These are phyloP conservation scores for Pterocarpus santalinus DNA, from an alignment of 306 rosid genomes.

Conservation along the genomic window DNA sequence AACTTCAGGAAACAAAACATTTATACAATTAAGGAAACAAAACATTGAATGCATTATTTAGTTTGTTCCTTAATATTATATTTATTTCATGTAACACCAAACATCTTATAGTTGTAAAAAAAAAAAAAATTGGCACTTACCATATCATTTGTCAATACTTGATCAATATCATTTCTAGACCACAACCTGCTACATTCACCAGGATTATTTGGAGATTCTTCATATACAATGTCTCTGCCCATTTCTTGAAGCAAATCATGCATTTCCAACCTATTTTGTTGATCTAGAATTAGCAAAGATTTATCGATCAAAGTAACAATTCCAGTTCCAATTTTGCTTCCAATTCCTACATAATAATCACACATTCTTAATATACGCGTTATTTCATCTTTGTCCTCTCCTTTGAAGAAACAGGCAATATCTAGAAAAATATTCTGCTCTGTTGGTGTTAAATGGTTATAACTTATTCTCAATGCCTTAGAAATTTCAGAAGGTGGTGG, in stretches of 20 bases:
- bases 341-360: background rate
- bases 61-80: no score
- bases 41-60: background rate
- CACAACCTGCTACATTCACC: background rate
- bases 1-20: background rate
- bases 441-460: background rate
- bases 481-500: background rate
- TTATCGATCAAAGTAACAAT: background rate
- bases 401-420: background rate
- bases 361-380: background rate
- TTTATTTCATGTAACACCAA: no score
- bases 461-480: background rate
- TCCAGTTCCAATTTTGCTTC: background rate
- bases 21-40: background rate
- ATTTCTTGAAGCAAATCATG: background rate
- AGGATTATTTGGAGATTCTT: background rate
- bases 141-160: background rate
- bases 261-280: background rate
- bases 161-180: background rate
- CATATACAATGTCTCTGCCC: background rate
- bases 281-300: background rate
- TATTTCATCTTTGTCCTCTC: background rate
- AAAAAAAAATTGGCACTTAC: background rate
- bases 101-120: background rate
- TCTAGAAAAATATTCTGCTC: background rate